A percentile compares a stretch with the other conserved stretches of the same genome.
Conservation (phyloP, 2,329 filamentous ascomycete genomes). For the Endothia cerciana region DNA sequence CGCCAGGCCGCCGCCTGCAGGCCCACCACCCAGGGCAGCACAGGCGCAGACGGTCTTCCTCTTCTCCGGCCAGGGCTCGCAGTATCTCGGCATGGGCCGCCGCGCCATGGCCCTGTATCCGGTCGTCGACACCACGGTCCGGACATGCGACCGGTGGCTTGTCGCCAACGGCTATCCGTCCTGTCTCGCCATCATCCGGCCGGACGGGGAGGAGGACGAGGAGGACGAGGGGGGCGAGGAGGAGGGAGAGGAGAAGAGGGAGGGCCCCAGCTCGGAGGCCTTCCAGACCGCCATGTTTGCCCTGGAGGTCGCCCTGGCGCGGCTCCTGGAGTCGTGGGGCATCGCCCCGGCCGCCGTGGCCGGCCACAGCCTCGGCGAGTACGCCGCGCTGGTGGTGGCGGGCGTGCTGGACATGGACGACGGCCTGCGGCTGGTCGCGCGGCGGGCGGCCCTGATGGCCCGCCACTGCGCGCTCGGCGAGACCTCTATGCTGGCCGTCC, state of each 20-base stretch:
- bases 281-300: constrained; percentile 45
- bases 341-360: constrained; percentile 37
- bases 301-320: constrained; percentile 43
- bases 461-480: neutral
- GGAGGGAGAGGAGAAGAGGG: no score
- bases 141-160: constrained; percentile 27
- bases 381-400: constrained; percentile 44
- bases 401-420: neutral
- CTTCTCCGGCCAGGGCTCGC: constrained; percentile 34
- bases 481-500: neutral
- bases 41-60: neutral
- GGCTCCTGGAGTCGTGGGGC: constrained; percentile 45
- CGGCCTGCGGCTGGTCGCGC: neutral
- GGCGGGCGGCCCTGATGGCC: neutral
- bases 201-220: neutral
- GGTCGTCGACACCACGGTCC: constrained; percentile 46
- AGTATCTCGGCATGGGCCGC: constrained; percentile 39
- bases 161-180: neutral
- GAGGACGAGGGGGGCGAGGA: no score
- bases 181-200: neutral
- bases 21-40: neutral
- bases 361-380: constrained; percentile 47
- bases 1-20: neutral
- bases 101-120: constrained; percentile 44
- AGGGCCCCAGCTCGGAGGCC: neutral